Conservation (phyloP, 2,329 filamentous ascomycete genomes). For the Phialophora chinensis region DNA sequence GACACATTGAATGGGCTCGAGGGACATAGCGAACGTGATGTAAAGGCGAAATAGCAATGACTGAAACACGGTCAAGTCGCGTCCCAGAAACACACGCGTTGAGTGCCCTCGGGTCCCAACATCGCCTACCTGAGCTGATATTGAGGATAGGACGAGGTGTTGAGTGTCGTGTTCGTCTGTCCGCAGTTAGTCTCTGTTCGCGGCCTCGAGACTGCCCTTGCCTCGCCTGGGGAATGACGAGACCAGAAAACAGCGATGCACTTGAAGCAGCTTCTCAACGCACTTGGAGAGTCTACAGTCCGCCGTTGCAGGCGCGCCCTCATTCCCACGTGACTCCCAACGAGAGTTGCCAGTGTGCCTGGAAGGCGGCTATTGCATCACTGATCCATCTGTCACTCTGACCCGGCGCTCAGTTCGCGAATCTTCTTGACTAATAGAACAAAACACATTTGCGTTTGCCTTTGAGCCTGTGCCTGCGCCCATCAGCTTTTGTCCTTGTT, state of each 20-base stretch:
- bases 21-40: constrained; percentile 25
- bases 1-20: constrained; percentile 49
- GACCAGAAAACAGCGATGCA: neutral
- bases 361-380: constrained; percentile 23
- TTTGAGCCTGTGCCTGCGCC: constrained; percentile 21
- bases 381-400: constrained; percentile 8
- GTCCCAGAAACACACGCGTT: constrained; percentile 1
- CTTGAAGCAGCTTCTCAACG: neutral
- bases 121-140: neutral
- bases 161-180: neutral
- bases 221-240: neutral
- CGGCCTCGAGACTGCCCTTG: neutral
- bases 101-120: neutral
- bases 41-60: neutral
- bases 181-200: neutral
- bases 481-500: constrained; percentile 15
- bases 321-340: no score
- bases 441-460: constrained; percentile 13
- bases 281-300: neutral
- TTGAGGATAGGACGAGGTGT: neutral
- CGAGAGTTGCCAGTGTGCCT: neutral
- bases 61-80: constrained; percentile 24
- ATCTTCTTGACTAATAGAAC: constrained; percentile 35
- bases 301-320: neutral
- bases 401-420: constrained; percentile 30